Base-by-base conservation (phyloP, 352 stramenopile genomes). In the Hyaloperonospora arabidopsidis region DNA sequence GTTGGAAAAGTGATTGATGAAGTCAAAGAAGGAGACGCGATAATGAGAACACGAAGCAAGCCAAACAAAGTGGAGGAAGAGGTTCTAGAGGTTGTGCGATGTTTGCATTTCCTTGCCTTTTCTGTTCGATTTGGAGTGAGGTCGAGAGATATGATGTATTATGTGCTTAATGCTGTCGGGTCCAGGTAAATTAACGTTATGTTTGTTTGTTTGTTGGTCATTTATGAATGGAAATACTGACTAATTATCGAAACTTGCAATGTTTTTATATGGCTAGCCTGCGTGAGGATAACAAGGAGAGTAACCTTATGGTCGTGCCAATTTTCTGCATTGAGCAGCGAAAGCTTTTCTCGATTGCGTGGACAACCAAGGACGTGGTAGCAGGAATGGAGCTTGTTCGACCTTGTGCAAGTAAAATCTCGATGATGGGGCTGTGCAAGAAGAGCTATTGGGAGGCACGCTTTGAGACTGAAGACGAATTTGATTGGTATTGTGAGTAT, bases 401-500 rank as follows among this genome's bases (percentile, higher is more conserved):
- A 6, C 65, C 70, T 14, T 72, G 72, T 32, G 72, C 72, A 0
- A 70, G 70, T 50, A 83, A 79, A 55, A 70, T 83, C 35, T 74
- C 72, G 10, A 62, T 79, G 52, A 83, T 83, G 63, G 70, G 70
- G 39, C 54, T 79, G 19, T 74, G 70, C 51, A 78, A 83, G 41
- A 78, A 83, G 68, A 71, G 66, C 32, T 83, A 83, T 46, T 83
- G 72, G 72, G 70, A 79, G 43, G 64, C 54, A 12, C 52, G 72
- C 2, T 83, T 78, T 49, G 70, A 83, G 46, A 63, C 57, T 3
- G 70, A 83, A 50, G 70, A 64, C 0, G 65, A 79, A 45, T 83
- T 78, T 57, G 72, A 83, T 55, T 83, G 72, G 70, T 83, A 83
- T 49, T 83, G 73, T 45, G 43, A 70, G 32, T 80, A 83, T 50